Conservation (phyloP, 2,329 filamentous ascomycete species). For the Penicillium brevicompactum region DNA sequence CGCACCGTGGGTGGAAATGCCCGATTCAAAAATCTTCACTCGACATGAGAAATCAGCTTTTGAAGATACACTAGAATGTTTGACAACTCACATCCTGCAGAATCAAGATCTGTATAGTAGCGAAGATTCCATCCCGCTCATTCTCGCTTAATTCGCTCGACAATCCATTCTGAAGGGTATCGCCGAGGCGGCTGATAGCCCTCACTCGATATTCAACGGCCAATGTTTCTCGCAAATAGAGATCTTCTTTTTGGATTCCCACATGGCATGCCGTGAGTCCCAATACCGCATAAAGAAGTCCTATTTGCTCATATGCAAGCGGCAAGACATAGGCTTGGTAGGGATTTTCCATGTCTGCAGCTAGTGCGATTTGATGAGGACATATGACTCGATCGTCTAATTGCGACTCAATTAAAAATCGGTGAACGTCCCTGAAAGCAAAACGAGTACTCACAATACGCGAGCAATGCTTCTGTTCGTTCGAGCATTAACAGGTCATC, state of each 20-base stretch:
- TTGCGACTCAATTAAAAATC: not conserved
- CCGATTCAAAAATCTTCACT: conserved; percentile 33
- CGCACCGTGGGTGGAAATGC: conserved; percentile 33
- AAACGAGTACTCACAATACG: not conserved
- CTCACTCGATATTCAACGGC: conserved; percentile 33
- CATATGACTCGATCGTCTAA: conserved; percentile 32
- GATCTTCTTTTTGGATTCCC: conserved; percentile 23
- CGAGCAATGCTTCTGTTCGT: not conserved
- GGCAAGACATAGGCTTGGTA: conserved; percentile 33
- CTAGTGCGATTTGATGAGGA: conserved; percentile 33
- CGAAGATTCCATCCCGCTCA: conserved; percentile 32
- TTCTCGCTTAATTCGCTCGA: conserved; percentile 25
- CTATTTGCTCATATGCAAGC: conserved; percentile 30
- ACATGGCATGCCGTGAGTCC: conserved; percentile 33
- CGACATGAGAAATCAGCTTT: not conserved
- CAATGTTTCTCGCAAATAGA: conserved; percentile 23
- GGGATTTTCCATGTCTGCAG: conserved; percentile 26
- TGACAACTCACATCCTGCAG: conserved; percentile 31
- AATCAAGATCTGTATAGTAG: conserved; percentile 34
- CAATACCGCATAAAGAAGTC: conserved; percentile 31
- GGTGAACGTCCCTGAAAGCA: not conserved
- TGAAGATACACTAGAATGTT: not conserved
- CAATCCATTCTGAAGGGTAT: conserved; percentile 27
- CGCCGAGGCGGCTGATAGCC: conserved; percentile 30
- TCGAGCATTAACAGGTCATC: conserved; percentile 7